Base-by-base conservation (phyloP, 176 grass and related monocot genomes). In the Zoysia pacifica region DNA sequence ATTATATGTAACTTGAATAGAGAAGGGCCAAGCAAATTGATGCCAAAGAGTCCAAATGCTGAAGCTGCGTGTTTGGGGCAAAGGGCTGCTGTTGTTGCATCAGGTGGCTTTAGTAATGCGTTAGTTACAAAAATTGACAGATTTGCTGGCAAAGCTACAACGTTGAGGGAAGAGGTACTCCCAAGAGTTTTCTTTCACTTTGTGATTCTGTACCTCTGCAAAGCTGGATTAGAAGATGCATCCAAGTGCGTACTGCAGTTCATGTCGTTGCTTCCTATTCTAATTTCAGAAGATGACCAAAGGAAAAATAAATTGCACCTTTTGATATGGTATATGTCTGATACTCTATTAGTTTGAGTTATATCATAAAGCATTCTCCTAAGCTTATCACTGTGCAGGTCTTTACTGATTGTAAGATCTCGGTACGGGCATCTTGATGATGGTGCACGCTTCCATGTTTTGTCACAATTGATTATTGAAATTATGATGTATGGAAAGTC, bases 51-150 rank as follows among this genome's bases (percentile, higher is more conserved):
- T 71, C 70, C 85, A 87, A 88, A 69, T 86, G 75, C 81, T 14
- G 75, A 82, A 43, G 83, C 65, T 15, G 88, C 86, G 60, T 98
- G 92, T 75, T 87, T 98, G 20, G 81, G 91, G 28, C 95, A 98
- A 87, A 92, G 95, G 72, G 95, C 95, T 83, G 91, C 90, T 87
- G 94, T 92, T 75, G 94, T 97, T 88, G 91, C 94, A 74, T 86
- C 94, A 48, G 91, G 91, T 83, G 94, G 94, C 62, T 90, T 97
- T 77, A 84, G 83, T 77, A 90, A 73, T 38, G 80, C 90, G 40
- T 90, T 97, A 60, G 86, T 89, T 80, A 87, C 86, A 72, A 98
- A 93, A 52, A 56, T 76, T 14, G 93, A 87, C 58, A 98, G 83
- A 86, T 58, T 78, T 73, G n/a, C 86, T 28, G 95, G 94, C 48